These are phyloP conservation scores for Ogataea dorogensis DNA, from an alignment of 805 yeast genomes.

Conservation along the genomic window DNA sequence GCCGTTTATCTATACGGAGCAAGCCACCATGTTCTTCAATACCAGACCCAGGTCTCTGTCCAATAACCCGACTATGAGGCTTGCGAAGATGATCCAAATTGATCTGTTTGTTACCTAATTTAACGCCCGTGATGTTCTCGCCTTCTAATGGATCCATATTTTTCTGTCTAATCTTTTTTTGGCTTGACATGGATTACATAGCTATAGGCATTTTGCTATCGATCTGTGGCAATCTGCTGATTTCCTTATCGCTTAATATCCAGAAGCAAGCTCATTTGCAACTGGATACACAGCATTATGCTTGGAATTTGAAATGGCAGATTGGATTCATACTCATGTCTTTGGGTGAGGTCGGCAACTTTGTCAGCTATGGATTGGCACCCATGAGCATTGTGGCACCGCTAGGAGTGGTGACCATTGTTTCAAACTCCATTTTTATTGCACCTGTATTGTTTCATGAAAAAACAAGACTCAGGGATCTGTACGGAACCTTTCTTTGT, in stretches of 20 bases:
- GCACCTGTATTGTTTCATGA: conserved; percentile 49
- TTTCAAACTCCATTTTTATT: conserved; percentile 43
- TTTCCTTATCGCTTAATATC: conserved; percentile 29
- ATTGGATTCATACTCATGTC: conserved; percentile 42
- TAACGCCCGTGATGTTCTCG: conserved; percentile 6
- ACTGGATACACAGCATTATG: conserved; percentile 16
- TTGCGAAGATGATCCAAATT: conserved; percentile 4
- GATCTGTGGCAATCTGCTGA: conserved; percentile 28
- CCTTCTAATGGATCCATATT: conserved; percentile 12
- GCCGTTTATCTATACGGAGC: conserved; percentile 9
- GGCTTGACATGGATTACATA: conserved; percentile 6
- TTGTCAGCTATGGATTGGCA: conserved; percentile 48
- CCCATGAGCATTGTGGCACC: conserved; percentile 50
- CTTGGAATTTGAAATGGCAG: conserved; percentile 36
- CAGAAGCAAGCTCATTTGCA: conserved; percentile 30
- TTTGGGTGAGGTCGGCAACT: conserved; percentile 46
- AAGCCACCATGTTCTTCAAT: conserved; percentile 5
- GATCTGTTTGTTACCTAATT: conserved; percentile 12
- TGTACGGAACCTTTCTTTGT: conserved; percentile 40
- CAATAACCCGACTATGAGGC: conserved; percentile 3
- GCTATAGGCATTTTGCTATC: conserved; percentile 26
- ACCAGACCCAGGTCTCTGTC: not conserved
- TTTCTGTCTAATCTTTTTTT: conserved; percentile 1
- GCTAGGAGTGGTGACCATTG: conserved; percentile 47
- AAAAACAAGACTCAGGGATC: conserved; percentile 32